Conservation (phyloP, 495 filamentous ascomycete species). For the Aspergillus avenaceus region DNA sequence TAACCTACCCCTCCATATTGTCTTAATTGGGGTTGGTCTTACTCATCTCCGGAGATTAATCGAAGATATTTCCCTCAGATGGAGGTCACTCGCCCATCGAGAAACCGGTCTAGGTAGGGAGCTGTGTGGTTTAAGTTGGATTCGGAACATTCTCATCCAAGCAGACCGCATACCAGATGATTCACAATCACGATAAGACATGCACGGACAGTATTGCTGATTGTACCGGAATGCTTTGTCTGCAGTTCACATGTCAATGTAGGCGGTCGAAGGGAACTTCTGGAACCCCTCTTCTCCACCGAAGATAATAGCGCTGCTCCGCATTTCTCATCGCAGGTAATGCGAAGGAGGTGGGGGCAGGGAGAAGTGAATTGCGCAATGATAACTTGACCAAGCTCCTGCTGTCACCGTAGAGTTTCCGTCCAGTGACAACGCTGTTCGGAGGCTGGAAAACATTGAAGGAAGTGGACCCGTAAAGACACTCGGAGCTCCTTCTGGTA, state of each 20-base stretch:
- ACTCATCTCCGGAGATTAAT: too few species aligned
- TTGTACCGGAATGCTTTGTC: not conserved
- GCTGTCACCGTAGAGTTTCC: not conserved
- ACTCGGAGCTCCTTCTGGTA: constrained; percentile 1
- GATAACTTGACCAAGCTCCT: not conserved
- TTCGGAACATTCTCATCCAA: constrained; percentile 1
- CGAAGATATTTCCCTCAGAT: too few species aligned
- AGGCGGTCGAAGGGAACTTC: constrained; percentile 4
- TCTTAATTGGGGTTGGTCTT: not conserved
- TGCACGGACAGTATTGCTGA: constrained; percentile 4
- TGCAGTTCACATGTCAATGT: constrained; percentile 13
- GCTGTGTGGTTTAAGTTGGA: not conserved
- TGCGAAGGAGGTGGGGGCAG: constrained; percentile 3
- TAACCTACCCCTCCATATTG: too few species aligned
- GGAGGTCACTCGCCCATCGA: constrained; percentile 1
- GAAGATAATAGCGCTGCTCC: constrained; percentile 3
- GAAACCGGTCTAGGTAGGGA: not conserved
- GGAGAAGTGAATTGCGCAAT: not conserved
- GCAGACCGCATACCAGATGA: not conserved
- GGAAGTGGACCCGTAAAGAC: not conserved
- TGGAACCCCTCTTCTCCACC: constrained; percentile 8
- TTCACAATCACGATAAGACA: constrained; percentile 7
- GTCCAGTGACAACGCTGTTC: not conserved
- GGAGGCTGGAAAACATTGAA: not conserved
- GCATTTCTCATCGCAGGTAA: constrained; percentile 3